Evolutionary conservation across 2,329 filamentous ascomycete genomes (phyloP).

Genomic region (Cladosporium sp.): DNA sequence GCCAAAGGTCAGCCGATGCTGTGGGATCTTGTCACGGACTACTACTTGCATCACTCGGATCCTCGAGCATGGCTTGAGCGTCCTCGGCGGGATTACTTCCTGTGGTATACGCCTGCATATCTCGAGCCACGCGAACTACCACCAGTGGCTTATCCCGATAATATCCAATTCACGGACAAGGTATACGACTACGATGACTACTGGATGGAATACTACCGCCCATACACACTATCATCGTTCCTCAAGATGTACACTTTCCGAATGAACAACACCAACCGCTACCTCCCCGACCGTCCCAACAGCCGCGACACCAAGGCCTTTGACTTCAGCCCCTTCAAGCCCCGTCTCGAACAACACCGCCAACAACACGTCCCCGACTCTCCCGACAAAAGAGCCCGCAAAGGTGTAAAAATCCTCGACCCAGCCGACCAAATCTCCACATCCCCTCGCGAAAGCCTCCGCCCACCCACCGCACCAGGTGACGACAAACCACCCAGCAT

Average conservation of each 20-base stretch:
- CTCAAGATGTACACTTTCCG: constrained; percentile 89
- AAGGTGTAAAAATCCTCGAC: constrained; percentile 67
- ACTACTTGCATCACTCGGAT: constrained; percentile 88
- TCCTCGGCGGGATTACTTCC: constrained; percentile 66
- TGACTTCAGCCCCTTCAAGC: constrained; percentile 83
- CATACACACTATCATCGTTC: constrained; percentile 80
- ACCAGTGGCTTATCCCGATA: constrained; percentile 33
- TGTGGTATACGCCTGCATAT: constrained; percentile 77
- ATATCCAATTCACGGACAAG: not conserved
- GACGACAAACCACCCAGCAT: constrained; percentile 39
- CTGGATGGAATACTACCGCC: constrained; percentile 95
- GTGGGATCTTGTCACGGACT: constrained; percentile 92
- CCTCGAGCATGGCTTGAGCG: constrained; percentile 68
- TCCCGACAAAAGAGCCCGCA: constrained; percentile 60
- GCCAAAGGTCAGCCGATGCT: constrained; percentile 85
- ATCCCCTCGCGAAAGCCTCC: not conserved
- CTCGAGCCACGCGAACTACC: constrained; percentile 62
- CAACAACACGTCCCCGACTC: constrained; percentile 50
- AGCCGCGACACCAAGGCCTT: constrained; percentile 62
- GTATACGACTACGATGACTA: constrained; percentile 75
- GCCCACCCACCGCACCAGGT: not conserved
- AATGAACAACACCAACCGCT: constrained; percentile 83
- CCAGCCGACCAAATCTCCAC: constrained; percentile 35
- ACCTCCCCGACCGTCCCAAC: constrained; percentile 66
- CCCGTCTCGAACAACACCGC: constrained; percentile 49